A percentile compares a stretch with the other conserved stretches of the same genome.
Conservation (phyloP, 2,329 filamentous ascomycete genomes). For the Calonectria pseudoturangicola region DNA sequence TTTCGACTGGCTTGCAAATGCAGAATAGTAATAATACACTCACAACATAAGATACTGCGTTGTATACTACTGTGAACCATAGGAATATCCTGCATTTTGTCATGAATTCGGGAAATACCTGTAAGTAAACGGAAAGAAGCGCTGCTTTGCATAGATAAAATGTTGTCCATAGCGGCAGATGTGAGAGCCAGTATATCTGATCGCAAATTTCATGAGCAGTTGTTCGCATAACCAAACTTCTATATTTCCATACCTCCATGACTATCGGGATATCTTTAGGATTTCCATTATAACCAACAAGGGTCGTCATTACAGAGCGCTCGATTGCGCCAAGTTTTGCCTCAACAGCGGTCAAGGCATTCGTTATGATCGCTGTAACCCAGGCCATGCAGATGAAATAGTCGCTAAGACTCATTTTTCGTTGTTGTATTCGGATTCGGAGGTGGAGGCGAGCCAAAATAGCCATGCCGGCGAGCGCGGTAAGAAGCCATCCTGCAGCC, state of each 20-base stretch:
- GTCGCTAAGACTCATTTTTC: background rate
- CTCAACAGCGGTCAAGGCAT: background rate
- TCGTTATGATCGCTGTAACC: background rate
- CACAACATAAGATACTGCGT: background rate
- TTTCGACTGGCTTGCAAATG: background rate
- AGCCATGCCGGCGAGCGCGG: background rate
- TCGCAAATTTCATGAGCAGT: background rate
- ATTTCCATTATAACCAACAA: background rate
- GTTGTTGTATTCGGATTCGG: constrained; percentile 13
- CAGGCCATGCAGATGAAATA: constrained; percentile 3
- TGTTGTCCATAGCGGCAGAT: background rate
- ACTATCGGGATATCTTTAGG: background rate
- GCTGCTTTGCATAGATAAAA: constrained; percentile 25
- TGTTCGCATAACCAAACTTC: background rate
- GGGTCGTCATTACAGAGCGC: background rate
- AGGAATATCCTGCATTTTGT: constrained; percentile 4
- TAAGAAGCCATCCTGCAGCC: constrained; percentile 12
- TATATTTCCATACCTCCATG: background rate
- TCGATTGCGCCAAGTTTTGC: constrained; percentile 4
- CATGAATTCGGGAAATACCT: constrained; percentile 16
- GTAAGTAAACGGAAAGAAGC: constrained; percentile 3
- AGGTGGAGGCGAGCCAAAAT: constrained; percentile 14
- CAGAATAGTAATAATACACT: constrained; percentile 2
- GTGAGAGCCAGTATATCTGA: constrained; percentile 1
- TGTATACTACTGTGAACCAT: constrained; percentile 8